Conservation (phyloP, 2,329 filamentous ascomycete species). For the Corynespora cassiicola region DNA sequence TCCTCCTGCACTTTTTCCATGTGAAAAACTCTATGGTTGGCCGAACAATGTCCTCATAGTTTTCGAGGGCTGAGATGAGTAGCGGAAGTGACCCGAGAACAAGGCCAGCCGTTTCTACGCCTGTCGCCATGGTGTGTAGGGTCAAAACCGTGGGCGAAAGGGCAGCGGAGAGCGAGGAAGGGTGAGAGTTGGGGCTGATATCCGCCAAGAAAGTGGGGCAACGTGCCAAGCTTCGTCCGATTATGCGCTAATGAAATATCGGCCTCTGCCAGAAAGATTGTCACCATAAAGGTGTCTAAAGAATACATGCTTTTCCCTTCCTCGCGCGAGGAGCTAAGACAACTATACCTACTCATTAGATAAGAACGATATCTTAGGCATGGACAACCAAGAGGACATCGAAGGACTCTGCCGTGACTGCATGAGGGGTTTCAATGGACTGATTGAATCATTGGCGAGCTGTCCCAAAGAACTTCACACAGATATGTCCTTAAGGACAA, state of each 20-base stretch:
- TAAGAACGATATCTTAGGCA: background rate
- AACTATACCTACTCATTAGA: background rate
- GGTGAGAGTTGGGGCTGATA: background rate
- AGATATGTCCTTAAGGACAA: background rate
- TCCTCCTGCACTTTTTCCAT: conserved; percentile 1
- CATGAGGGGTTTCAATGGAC: background rate
- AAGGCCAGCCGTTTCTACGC: conserved; percentile 3
- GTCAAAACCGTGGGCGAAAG: background rate
- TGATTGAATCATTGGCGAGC: background rate
- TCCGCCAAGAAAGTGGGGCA: too few species aligned
- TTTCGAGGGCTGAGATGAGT: conserved; percentile 5
- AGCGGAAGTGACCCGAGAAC: background rate
- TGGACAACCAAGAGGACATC: conserved; percentile 1
- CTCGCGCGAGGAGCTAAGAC: too few species aligned
- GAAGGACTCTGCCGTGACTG: background rate
- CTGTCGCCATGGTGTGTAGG: conserved; percentile 3
- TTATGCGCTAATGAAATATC: too few species aligned
- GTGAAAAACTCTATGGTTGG: conserved; percentile 3
- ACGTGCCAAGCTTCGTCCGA: too few species aligned
- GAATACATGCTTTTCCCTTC: too few species aligned
- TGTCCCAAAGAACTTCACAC: background rate
- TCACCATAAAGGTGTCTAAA: too few species aligned
- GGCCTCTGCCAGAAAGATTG: too few species aligned
- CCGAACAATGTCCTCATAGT: conserved; percentile 4
- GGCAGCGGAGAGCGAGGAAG: background rate